Conservation (phyloP, 139 green algal genomes). For the Ostreobium quekettii region DNA sequence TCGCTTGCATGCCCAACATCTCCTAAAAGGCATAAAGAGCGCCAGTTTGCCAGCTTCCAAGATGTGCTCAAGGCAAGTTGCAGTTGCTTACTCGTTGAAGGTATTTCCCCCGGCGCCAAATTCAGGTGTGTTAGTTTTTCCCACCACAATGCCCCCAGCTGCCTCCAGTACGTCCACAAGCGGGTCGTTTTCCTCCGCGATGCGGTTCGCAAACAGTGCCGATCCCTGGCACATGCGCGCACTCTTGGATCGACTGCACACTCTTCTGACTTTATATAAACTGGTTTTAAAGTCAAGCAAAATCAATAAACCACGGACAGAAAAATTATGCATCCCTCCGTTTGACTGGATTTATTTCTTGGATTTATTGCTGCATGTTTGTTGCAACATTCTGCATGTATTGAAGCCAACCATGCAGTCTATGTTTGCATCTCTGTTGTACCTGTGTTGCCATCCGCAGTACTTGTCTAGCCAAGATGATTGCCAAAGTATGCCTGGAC, state of each 20-base stretch:
- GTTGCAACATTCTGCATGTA: background rate
- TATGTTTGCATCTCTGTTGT: too few relatives aligned
- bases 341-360: background rate
- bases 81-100: slow-evolving; percentile 27
- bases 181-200: slow-evolving; percentile 30
- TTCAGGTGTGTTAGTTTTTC: slow-evolving; percentile 45
- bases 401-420: background rate
- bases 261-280: background rate
- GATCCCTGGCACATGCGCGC: slow-evolving; percentile 17
- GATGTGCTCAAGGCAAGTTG: slow-evolving; percentile 5
- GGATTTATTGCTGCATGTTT: background rate
- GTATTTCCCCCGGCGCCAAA: slow-evolving; percentile 41
- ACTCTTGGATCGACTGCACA: background rate
- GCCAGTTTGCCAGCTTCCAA: too few relatives aligned
- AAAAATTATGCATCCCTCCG: too few relatives aligned
- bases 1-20: too few relatives aligned
- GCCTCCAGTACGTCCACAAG: slow-evolving; percentile 31
- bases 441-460: too few relatives aligned
- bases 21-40: too few relatives aligned
- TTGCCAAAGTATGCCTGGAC: too few relatives aligned
- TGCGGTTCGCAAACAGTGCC: slow-evolving; percentile 25
- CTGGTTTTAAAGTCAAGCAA: background rate
- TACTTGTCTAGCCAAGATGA: too few relatives aligned
- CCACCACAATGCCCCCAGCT: slow-evolving; percentile 36
- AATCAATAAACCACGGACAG: too few relatives aligned